Evolutionary conservation across 2,329 filamentous ascomycete species (phyloP), one percentile per base, ranked within the genome.

Genomic region (Aspergillus fischeri): DNA sequence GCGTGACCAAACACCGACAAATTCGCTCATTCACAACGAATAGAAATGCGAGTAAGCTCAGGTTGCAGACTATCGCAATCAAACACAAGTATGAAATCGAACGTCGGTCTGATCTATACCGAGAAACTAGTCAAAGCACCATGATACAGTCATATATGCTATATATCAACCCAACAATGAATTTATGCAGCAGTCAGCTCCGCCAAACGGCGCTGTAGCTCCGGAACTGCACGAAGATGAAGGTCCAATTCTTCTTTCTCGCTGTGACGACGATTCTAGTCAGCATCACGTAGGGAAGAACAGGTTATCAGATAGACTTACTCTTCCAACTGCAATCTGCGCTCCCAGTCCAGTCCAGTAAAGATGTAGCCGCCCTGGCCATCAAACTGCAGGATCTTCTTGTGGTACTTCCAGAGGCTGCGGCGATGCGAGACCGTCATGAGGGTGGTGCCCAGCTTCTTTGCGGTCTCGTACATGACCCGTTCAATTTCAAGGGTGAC

Each of bases 401-500:
- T 89, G 74, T 99, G 94, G 73, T 99, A 97, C 74, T 94, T 92
- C 94, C 94, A 99, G 65, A 99, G 75, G 77, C 91, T 96, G 60
- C 92, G 81, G 8, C 94, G 81, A 74, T 99, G 94, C 63, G 87
- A 92, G 25, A 99, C 94, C 0, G 94, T 99, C 91, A 99, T 97
- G 61, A 99, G 82, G 0, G 94, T 97, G 67, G 97, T 94, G 3
- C 91, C 92, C 20, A 97, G 77, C 20, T 84, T 82, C 81, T 99
- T 97, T 52, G 94, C 94, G 55, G 91, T 92, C 66, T 97, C 93
- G 74, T 99, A 99, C 92, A 99, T 97, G 71, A 91, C 83, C 71
- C 91, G 89, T 71, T 99, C 94, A 59, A 92, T 92, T 65, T 97
- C 93, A 28, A 97, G 82, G 17, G 95, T 97, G n/a, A 99, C 91